Evolutionary conservation across 1,284 basidiomycete species (phyloP).

Genomic region (Lentinula novae-zelandiae): DNA sequence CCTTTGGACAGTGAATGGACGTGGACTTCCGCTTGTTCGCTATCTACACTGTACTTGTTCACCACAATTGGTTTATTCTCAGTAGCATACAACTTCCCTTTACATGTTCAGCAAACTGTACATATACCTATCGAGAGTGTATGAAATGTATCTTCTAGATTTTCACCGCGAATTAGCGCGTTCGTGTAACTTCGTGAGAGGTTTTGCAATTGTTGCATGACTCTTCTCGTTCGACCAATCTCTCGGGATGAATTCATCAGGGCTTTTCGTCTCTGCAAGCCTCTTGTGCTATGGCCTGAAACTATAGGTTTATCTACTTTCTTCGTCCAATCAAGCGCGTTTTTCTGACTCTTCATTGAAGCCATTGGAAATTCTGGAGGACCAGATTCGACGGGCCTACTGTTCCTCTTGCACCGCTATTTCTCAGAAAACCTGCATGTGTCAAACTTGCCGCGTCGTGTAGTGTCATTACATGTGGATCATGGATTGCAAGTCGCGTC

Average conservation of each 20-base stretch:
- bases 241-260: conserved; percentile 39
- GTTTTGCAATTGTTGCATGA: not conserved
- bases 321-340: not conserved
- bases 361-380: conserved; percentile 77
- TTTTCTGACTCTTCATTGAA: conserved; percentile 22
- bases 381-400: conserved; percentile 72
- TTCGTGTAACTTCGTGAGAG: too few species aligned
- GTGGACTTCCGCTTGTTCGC: conserved; percentile 57
- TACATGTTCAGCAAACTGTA: not conserved
- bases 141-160: not conserved
- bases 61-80: conserved; percentile 7
- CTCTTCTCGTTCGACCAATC: conserved; percentile 26
- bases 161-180: too few species aligned
- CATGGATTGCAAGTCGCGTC: conserved; percentile 63
- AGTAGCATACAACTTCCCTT: conserved; percentile 9
- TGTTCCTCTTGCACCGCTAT: conserved; percentile 56
- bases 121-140: not conserved
- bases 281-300: conserved; percentile 36
- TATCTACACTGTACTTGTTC: conserved; percentile 18
- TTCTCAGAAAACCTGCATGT: conserved; percentile 22
- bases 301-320: conserved; percentile 33
- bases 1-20: conserved; percentile 62
- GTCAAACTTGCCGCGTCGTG: conserved; percentile 21
- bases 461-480: conserved; percentile 64
- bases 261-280: conserved; percentile 33